Evolutionary conservation across 2,329 filamentous ascomycete genomes (phyloP).

Genomic region (Didymella lethalis): DNA sequence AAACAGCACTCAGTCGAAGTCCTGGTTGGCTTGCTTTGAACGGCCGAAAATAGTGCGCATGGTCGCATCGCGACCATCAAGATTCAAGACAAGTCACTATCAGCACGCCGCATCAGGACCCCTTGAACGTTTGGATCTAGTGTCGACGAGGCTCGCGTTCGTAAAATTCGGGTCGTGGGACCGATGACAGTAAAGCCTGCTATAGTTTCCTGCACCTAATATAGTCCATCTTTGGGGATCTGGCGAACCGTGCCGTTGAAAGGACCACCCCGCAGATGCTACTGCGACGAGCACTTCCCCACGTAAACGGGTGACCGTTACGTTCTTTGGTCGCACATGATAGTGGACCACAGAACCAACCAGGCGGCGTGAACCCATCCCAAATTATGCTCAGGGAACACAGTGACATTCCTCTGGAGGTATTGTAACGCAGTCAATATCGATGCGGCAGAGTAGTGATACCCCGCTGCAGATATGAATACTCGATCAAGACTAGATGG

Average conservation of each 20-base stretch:
- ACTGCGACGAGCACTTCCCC: conserved; percentile 9
- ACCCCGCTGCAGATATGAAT: conserved; percentile 34
- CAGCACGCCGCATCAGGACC: neutral
- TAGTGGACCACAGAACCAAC: conserved; percentile 5
- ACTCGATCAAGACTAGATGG: conserved; percentile 17
- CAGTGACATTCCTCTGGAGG: conserved; percentile 35
- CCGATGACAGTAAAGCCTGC: conserved; percentile 23
- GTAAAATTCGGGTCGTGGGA: conserved; percentile 7
- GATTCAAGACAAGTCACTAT: neutral
- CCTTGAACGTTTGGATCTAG: neutral
- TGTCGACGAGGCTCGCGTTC: conserved; percentile 10
- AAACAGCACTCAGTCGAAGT: neutral
- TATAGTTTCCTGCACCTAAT: conserved; percentile 25
- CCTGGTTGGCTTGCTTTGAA: neutral
- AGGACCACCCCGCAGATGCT: conserved; percentile 29
- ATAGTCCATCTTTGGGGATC: conserved; percentile 18
- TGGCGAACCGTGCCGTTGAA: conserved; percentile 14
- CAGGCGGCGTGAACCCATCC: conserved; percentile 20
- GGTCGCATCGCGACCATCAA: conserved; percentile 2
- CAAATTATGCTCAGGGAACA: conserved; percentile 24
- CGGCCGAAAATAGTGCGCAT: conserved; percentile 8
- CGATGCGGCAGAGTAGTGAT: conserved; percentile 19
- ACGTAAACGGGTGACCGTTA: conserved; percentile 25
- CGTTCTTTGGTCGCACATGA: conserved; percentile 12
- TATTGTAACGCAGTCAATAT: conserved; percentile 31